phyloP scores from a whole-genome alignment of 257 asterid species.

The Nicotiana noctiflora region DNA sequence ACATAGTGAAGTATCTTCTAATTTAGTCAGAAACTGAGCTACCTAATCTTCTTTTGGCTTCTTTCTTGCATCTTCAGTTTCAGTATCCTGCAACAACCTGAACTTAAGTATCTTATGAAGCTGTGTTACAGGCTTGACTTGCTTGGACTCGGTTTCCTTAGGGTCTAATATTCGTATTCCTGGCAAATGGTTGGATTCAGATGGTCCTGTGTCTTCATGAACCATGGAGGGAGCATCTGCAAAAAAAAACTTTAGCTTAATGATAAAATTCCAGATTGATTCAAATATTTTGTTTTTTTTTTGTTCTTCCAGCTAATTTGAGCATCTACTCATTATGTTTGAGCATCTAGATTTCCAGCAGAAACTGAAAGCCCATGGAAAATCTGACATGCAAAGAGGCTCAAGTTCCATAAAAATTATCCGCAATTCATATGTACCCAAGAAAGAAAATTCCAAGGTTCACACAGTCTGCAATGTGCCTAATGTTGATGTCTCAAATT shows the following conservation, averaged over 20 bases:
- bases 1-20: neutral
- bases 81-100: conserved; percentile 39
- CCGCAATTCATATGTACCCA: neutral
- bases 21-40: neutral
- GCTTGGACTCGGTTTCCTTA: conserved; percentile 33
- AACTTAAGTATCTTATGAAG: conserved; percentile 65
- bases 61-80: conserved; percentile 10
- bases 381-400: neutral
- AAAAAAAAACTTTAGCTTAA: neutral
- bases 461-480: neutral
- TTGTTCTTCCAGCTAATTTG: neutral
- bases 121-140: conserved; percentile 47
- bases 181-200: conserved; percentile 47
- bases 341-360: neutral
- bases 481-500: neutral
- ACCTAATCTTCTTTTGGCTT: conserved; percentile 5
- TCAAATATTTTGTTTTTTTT: neutral
- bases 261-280: neutral
- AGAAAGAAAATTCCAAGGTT: neutral
- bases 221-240: conserved; percentile 38
- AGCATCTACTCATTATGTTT: neutral
- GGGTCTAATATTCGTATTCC: conserved; percentile 38
- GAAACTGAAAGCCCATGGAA: neutral
- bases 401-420: neutral
- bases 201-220: conserved; percentile 50